Conservation (phyloP, 306 rosid species). For the Cucumis cinereus region DNA sequence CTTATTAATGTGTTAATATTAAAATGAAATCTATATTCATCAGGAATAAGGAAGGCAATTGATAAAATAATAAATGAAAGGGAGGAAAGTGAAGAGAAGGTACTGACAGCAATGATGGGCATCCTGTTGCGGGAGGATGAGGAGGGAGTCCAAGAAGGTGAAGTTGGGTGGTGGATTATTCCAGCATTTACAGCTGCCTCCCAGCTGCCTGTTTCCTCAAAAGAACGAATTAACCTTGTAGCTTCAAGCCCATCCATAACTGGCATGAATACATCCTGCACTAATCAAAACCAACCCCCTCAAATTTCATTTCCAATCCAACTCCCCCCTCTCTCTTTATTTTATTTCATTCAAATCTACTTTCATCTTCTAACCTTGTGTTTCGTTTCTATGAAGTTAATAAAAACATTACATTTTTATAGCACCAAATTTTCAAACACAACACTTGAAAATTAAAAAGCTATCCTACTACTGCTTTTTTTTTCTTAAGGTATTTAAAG, state of each 20-base stretch:
- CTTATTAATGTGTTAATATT: neutral
- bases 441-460: too few relatives aligned
- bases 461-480: neutral
- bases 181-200: constrained; percentile 66
- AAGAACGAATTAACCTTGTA: constrained; percentile 76
- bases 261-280: constrained; percentile 92
- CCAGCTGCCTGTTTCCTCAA: constrained; percentile 83
- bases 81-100: neutral
- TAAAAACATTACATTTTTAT: neutral
- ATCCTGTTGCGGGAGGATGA: constrained; percentile 25
- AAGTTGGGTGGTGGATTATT: constrained; percentile 21
- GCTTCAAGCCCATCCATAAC: constrained; percentile 90
- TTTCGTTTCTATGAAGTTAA: too few relatives aligned
- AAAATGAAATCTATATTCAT: too few relatives aligned
- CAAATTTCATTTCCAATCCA: neutral
- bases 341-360: too few relatives aligned
- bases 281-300: neutral
- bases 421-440: neutral
- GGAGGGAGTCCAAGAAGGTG: constrained; percentile 7
- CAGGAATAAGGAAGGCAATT: neutral
- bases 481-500: too few relatives aligned
- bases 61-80: neutral
- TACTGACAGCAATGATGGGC: constrained; percentile 71
- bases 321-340: too few relatives aligned
- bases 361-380: too few relatives aligned